Percentiles rank a stretch among this genome's conserved stretches.
Evolutionary conservation across 106 monocot species (phyloP).

Genomic region (Posidonia australis): DNA sequence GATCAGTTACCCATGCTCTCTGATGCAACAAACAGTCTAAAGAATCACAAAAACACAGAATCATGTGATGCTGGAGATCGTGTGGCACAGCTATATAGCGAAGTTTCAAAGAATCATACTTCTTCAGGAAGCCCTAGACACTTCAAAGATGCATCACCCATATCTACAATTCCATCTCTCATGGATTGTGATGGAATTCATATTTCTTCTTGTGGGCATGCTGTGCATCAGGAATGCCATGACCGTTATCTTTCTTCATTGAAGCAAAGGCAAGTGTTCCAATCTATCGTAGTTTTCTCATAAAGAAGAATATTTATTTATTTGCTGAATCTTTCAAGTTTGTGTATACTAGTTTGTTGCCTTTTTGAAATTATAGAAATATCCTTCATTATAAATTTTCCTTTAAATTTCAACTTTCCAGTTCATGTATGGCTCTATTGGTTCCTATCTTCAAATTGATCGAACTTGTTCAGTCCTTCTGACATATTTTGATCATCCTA

Average conservation of each 20-base stretch:
- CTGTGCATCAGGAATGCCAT: conserved; percentile 86
- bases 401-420: too few relatives aligned
- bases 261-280: conserved; percentile 57
- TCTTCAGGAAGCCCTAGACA: conserved; percentile 3
- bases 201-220: conserved; percentile 93
- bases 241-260: conserved; percentile 73
- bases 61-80: conserved; percentile 20
- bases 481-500: too few relatives aligned
- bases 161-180: conserved; percentile 14
- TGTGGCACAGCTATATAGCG: conserved; percentile 20
- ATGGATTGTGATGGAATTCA: conserved; percentile 83
- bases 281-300: too few relatives aligned
- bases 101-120: conserved; percentile 18
- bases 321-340: too few relatives aligned
- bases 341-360: too few relatives aligned
- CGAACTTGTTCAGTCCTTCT: too few relatives aligned
- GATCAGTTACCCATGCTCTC: conserved; percentile 1
- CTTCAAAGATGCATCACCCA: conserved; percentile 4
- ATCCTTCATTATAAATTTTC: too few relatives aligned
- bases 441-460: too few relatives aligned
- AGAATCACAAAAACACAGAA: conserved; percentile 8
- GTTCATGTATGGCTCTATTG: too few relatives aligned
- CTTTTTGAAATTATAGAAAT: background rate
- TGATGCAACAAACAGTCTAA: conserved; percentile 7
- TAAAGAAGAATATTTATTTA: too few relatives aligned